Evolutionary conservation across 805 yeast species (phyloP).

Genomic region (Saccharomycopsis amapae): DNA sequence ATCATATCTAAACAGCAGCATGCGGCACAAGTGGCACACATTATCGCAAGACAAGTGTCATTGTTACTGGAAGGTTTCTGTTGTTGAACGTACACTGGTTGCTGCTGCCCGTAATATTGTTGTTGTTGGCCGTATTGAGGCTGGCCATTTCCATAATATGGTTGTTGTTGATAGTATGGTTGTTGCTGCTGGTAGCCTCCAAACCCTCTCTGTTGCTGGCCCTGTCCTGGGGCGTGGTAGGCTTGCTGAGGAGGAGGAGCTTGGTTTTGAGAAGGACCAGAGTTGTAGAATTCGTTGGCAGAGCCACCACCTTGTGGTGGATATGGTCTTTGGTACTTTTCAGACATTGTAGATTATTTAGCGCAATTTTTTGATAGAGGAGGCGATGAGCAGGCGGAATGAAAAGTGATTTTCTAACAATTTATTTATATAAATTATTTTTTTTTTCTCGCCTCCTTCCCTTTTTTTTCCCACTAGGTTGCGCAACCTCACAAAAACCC

Average conservation of each 20-base stretch:
- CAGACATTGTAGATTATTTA: conserved; percentile 10
- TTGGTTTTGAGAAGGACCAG: conserved; percentile 11
- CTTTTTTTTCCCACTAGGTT: too few species aligned
- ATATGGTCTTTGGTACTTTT: neutral
- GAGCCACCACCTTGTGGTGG: conserved; percentile 4
- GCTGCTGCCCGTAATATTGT: conserved; percentile 11
- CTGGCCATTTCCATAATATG: neutral
- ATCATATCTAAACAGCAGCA: conserved; percentile 20
- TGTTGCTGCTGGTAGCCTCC: neutral
- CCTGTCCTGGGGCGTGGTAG: conserved; percentile 1
- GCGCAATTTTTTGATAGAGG: too few species aligned
- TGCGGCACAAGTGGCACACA: conserved; percentile 21
- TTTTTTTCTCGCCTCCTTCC: too few species aligned
- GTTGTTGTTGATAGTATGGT: conserved; percentile 1
- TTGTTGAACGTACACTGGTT: conserved; percentile 17
- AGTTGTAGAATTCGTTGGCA: conserved; percentile 12
- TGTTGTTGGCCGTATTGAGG: conserved; percentile 12
- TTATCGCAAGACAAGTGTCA: conserved; percentile 15
- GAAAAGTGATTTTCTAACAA: too few species aligned
- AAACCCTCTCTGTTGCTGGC: conserved; percentile 7
- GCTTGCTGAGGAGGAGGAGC: conserved; percentile 13
- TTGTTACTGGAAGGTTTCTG: conserved; percentile 7
- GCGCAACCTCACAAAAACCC: too few species aligned
- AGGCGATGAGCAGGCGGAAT: too few species aligned
- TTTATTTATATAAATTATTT: too few species aligned